Evolutionary conservation across 2,329 filamentous ascomycete species (phyloP).

Genomic region (Zarea fungicola): DNA sequence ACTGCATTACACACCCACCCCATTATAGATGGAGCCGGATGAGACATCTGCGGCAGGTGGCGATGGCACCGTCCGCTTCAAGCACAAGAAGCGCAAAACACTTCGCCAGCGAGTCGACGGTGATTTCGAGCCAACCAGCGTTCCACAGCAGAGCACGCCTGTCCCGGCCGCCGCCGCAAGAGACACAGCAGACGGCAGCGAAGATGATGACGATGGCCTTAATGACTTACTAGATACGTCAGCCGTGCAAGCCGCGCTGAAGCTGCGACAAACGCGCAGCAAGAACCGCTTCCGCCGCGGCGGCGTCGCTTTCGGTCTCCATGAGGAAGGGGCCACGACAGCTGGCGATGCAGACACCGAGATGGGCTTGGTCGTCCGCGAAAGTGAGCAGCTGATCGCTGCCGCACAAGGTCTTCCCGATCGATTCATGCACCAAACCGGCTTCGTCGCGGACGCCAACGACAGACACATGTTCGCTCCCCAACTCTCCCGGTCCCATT

Average conservation of each 20-base stretch:
- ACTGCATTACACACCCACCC: not conserved
- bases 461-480: constrained; percentile 74
- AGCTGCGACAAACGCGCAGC: constrained; percentile 47
- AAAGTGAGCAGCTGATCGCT: too few relatives aligned
- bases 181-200: constrained; percentile 11
- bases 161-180: constrained; percentile 9
- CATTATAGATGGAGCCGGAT: not conserved
- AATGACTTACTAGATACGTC: constrained; percentile 10
- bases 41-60: not conserved
- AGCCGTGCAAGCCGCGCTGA: constrained; percentile 44
- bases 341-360: constrained; percentile 15
- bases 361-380: constrained; percentile 27
- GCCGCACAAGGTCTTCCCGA: constrained; percentile 26
- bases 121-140: constrained; percentile 23
- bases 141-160: constrained; percentile 9
- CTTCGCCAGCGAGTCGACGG: constrained; percentile 49
- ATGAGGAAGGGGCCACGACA: constrained; percentile 21
- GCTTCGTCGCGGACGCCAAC: constrained; percentile 57
- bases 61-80: constrained; percentile 46
- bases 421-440: constrained; percentile 69
- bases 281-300: constrained; percentile 31
- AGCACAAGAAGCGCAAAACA: constrained; percentile 54
- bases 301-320: constrained; percentile 48
- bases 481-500: not conserved
- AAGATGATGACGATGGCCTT: constrained; percentile 22